phyloP scores from a whole-genome alignment of 139 green algal genomes.

The Ettlia oleoabundans region DNA sequence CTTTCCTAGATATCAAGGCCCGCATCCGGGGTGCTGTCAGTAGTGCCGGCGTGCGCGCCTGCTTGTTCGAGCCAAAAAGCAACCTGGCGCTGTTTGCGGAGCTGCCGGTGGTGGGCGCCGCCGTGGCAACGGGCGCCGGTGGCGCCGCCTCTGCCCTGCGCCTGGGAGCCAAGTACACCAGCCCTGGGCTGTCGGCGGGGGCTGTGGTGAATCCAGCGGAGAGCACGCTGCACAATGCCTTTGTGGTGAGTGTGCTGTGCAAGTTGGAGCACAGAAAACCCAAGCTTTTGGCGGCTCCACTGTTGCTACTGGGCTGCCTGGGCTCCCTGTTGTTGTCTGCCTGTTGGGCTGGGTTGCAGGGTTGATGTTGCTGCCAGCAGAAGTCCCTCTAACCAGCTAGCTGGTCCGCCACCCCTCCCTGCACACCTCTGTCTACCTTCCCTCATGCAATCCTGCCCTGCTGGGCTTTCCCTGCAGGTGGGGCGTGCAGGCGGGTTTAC shows the following conservation, averaged over 20 bases:
- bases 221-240: conserved; percentile 33
- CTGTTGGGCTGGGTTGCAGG: neutral
- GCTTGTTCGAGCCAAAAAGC: conserved; percentile 56
- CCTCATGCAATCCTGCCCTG: too few species aligned
- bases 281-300: too few species aligned
- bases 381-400: too few species aligned
- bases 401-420: too few species aligned
- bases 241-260: too few species aligned
- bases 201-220: conserved; percentile 43
- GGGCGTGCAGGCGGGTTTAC: conserved; percentile 20
- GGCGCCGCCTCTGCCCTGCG: conserved; percentile 1
- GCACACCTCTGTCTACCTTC: too few species aligned
- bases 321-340: neutral
- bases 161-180: conserved; percentile 71
- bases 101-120: conserved; percentile 49
- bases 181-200: conserved; percentile 44
- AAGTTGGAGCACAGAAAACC: too few species aligned
- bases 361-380: too few species aligned
- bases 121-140: neutral
- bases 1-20: conserved; percentile 72
- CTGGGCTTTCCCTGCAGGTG: too few species aligned
- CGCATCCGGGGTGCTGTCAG: conserved; percentile 26
- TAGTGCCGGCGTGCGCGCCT: conserved; percentile 51
- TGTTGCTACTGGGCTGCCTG: too few species aligned
- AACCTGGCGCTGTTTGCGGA: conserved; percentile 56